A percentile compares a stretch with the other conserved stretches of the same genome.
Conservation (phyloP, 768 basidiomycete genomes). For the Lentinula detonsa region DNA sequence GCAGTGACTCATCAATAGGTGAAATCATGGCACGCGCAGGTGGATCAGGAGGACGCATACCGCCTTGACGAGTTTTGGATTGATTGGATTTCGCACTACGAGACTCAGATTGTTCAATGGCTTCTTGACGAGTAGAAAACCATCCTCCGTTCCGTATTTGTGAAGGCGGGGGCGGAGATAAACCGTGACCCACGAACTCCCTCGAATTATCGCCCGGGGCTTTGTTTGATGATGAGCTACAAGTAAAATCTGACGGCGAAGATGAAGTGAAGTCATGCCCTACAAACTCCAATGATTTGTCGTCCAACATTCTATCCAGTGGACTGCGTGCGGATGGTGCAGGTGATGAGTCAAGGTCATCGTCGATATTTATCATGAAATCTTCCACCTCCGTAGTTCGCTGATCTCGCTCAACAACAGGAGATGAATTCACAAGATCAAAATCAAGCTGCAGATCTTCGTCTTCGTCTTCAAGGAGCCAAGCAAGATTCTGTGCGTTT, state of each 20-base stretch:
- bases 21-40: conserved; percentile 19
- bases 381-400: neutral
- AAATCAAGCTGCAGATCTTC: conserved; percentile 49
- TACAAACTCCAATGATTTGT: conserved; percentile 20
- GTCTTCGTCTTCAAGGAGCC: conserved; percentile 55
- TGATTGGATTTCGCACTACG: neutral
- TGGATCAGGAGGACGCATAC: conserved; percentile 29
- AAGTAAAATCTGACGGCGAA: neutral
- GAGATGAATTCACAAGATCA: conserved; percentile 49
- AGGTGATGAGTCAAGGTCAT: neutral
- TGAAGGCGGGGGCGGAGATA: conserved; percentile 2
- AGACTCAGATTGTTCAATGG: neutral
- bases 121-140: neutral
- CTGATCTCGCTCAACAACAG: conserved; percentile 13
- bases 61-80: conserved; percentile 14
- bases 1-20: neutral
- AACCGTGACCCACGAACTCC: conserved; percentile 11
- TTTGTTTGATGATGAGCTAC: neutral
- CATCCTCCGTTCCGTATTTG: neutral
- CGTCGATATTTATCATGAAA: neutral
- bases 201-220: conserved; percentile 14
- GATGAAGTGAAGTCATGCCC: conserved; percentile 15
- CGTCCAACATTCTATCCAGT: conserved; percentile 1
- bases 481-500: conserved; percentile 41
- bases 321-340: neutral